Percentiles rank a stretch among this genome's conserved stretches.
Evolutionary conservation across 441 rosid genomes (phyloP).

Genomic region (Bruguiera hainesii): DNA sequence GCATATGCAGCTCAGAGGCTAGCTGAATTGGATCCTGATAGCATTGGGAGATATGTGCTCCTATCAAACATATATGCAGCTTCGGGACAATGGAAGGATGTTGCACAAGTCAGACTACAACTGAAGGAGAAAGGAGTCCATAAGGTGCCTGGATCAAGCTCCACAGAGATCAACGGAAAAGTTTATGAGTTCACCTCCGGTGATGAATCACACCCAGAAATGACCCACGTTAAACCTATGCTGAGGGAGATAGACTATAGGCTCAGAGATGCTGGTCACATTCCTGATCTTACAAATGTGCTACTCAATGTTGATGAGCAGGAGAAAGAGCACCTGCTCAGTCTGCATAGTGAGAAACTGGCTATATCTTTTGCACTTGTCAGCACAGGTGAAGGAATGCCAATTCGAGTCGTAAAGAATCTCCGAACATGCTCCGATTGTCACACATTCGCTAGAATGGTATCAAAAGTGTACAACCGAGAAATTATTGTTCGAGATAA

Average conservation of each 20-base stretch:
- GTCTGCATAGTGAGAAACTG: slow-evolving; percentile 69
- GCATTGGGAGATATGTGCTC: slow-evolving; percentile 52
- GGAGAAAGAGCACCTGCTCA: slow-evolving; percentile 58
- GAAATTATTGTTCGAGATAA: slow-evolving; percentile 61
- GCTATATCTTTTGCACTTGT: slow-evolving; percentile 67
- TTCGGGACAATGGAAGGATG: slow-evolving; percentile 63
- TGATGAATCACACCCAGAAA: slow-evolving; percentile 53
- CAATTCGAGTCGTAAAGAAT: slow-evolving; percentile 58
- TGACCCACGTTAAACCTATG: slow-evolving; percentile 39
- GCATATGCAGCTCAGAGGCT: slow-evolving; percentile 43
- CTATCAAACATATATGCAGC: slow-evolving; percentile 59
- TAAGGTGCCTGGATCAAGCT: slow-evolving; percentile 78
- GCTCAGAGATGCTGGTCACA: slow-evolving; percentile 53
- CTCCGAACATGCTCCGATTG: slow-evolving; percentile 78
- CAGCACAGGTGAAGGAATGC: slow-evolving; percentile 46
- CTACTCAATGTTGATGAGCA: slow-evolving; percentile 72
- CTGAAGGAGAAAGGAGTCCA: slow-evolving; percentile 50
- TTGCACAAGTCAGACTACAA: slow-evolving; percentile 46
- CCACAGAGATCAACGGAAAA: slow-evolving; percentile 49
- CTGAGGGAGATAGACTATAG: slow-evolving; percentile 45
- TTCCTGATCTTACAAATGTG: slow-evolving; percentile 47
- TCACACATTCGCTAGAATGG: slow-evolving; percentile 62
- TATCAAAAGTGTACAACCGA: slow-evolving; percentile 47
- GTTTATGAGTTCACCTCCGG: slow-evolving; percentile 59
- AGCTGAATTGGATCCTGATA: slow-evolving; percentile 39